Evolutionary conservation across 2,329 filamentous ascomycete species (phyloP).

Genomic region (Trichoderma sp.): DNA sequence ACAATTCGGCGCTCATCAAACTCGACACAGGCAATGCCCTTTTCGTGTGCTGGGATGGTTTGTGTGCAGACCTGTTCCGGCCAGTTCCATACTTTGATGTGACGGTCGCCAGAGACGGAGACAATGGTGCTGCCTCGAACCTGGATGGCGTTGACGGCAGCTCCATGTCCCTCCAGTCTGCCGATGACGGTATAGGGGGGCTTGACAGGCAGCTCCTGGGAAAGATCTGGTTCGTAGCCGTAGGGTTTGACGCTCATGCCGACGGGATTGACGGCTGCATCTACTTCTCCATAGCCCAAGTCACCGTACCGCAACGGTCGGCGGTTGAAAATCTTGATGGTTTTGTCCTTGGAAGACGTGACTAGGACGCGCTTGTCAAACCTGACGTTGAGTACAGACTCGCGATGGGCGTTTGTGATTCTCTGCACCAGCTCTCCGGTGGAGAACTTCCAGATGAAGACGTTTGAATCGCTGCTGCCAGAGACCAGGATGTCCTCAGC

Average conservation of each 20-base stretch:
- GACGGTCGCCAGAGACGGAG: constrained; percentile 89
- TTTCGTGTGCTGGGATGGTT: constrained; percentile 82
- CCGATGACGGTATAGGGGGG: constrained; percentile 75
- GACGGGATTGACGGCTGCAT: constrained; percentile 49
- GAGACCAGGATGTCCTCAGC: constrained; percentile 92
- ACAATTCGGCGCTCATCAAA: constrained; percentile 93
- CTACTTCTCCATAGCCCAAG: constrained; percentile 48
- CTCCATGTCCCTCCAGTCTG: constrained; percentile 76
- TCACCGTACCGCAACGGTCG: constrained; percentile 61
- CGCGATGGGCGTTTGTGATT: constrained; percentile 73
- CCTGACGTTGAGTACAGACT: constrained; percentile 89
- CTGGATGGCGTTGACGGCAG: constrained; percentile 95
- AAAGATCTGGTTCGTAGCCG: constrained; percentile 50
- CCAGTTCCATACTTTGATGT: constrained; percentile 94
- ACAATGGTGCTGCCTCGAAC: constrained; percentile 83
- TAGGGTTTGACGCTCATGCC: constrained; percentile 53
- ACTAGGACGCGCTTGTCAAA: constrained; percentile 91
- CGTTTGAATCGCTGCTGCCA: constrained; percentile 85
- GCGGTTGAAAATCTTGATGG: constrained; percentile 95
- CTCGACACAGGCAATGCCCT: constrained; percentile 96
- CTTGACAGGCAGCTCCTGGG: constrained; percentile 49
- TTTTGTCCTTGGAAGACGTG: constrained; percentile 96
- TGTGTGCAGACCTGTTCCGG: constrained; percentile 71
- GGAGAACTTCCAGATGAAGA: constrained; percentile 92
- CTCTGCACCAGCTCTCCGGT: constrained; percentile 80